phyloP scores from a whole-genome alignment of 202 grass and related monocot genomes.

The Saccharum hybrid region DNA sequence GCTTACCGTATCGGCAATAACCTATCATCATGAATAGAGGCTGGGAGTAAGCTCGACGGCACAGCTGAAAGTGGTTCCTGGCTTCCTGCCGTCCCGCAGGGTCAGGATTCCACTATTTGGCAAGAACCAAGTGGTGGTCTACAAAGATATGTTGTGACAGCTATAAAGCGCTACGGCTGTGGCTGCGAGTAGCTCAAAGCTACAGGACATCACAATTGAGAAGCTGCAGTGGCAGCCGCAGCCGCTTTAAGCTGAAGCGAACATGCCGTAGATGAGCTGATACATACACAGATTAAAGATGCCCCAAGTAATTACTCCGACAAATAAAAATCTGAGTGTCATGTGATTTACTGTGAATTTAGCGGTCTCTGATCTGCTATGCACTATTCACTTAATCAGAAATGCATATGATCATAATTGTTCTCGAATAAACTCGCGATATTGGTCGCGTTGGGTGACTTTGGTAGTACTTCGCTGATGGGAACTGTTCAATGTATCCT shows the following conservation, averaged over 20 bases:
- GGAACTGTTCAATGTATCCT: neutral
- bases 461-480: neutral
- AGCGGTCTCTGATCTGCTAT: neutral
- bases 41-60: neutral
- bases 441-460: no score
- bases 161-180: no score
- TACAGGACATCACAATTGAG: no score
- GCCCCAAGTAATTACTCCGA: neutral
- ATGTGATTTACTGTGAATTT: neutral
- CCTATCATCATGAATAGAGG: neutral
- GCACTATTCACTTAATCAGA: no score
- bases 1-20: constrained; percentile 2
- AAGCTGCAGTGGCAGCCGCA: no score
- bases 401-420: no score
- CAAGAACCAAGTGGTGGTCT: neutral
- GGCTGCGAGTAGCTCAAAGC: no score
- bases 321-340: neutral
- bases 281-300: neutral
- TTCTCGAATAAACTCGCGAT: no score
- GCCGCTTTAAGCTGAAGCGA: no score
- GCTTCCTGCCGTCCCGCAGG: neutral
- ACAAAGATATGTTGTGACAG: constrained; percentile 9
- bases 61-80: constrained; percentile 7
- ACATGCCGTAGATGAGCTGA: constrained; percentile 11
- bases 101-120: neutral